A percentile compares a stretch with the other conserved stretches of the same genome.
These are phyloP conservation scores for Fabrea salina DNA, from an alignment of 169 alveolate species.

Conservation along the genomic window DNA sequence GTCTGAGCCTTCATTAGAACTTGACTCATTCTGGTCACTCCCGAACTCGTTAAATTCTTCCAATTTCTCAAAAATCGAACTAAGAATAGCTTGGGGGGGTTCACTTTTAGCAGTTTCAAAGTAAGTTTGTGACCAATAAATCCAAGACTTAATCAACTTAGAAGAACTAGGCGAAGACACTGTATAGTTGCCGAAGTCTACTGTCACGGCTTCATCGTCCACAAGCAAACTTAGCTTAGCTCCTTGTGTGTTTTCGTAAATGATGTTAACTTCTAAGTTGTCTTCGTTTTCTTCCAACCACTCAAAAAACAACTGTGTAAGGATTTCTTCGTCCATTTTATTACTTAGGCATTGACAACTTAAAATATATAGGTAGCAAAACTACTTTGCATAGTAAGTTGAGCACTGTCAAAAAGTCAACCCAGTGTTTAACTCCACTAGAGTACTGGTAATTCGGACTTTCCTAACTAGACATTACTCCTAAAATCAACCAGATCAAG, in stretches of 20 bases:
- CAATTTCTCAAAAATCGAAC: background rate
- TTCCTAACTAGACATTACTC: too few species aligned
- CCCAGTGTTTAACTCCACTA: too few species aligned
- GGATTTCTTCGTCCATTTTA: background rate
- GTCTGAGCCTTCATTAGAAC: background rate
- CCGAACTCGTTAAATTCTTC: background rate
- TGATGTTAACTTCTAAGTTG: background rate
- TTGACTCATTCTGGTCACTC: background rate
- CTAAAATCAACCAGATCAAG: too few species aligned
- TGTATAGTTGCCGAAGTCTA: background rate
- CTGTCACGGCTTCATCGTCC: background rate
- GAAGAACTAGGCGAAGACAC: background rate
- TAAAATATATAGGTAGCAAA: too few species aligned
- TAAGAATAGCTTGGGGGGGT: background rate
- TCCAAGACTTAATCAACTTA: background rate
- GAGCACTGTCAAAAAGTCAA: too few species aligned
- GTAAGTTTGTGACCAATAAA: background rate
- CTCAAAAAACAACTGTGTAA: background rate
- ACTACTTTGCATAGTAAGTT: too few species aligned
- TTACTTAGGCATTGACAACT: too few species aligned
- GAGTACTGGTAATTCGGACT: too few species aligned
- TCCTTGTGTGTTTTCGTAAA: background rate
- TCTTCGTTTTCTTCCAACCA: slow-evolving; percentile 24
- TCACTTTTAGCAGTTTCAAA: background rate
- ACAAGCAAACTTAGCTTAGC: background rate